Base-by-base conservation (phyloP, 768 basidiomycete species). In the Rhizopogon salebrosus region DNA sequence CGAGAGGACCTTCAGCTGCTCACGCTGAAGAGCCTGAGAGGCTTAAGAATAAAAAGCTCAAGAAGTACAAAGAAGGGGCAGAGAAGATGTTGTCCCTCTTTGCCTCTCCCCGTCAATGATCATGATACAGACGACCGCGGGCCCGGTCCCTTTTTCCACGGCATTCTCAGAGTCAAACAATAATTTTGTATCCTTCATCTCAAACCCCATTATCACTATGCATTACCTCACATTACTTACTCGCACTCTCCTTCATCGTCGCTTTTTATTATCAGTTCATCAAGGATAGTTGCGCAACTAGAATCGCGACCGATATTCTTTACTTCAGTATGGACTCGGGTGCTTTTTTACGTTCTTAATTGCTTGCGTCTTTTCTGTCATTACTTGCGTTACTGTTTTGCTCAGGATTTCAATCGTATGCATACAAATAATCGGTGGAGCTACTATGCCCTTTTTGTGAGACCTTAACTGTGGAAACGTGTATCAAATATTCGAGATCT, bases 31-130 rank as follows among this genome's bases (percentile, higher is more conserved):
- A 79, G 53, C 72, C 76, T n/a, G 79, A 84, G 61, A 84, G 81
- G 64, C 73, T 73, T 55, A 85, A 79, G 80, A 83, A 68, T 62
- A 89, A 81, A 75, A 91, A 87, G 69, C 67, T 89, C 68, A 88
- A 85, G 77, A 90, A 85, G 72, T 89, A 89, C 74, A 92, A 91
- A 72, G 85, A 90, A 64, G 87, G 85, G 56, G 89, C 90, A 3
- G 89, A 91, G 74, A 92, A 92, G 58, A 79, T 92, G 51, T 76
- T 92, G 53, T 89, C 89, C 29, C 73, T 92, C 57, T 92, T 92
- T 68, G 85, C 85, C 39, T 81, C 86, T 24, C 85, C 87, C 55
- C 85, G 79, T 53, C 80, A 77, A 62, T 62, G 66, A 42, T 67
- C 62, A 57, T 24, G 48, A 40, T 16, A 42, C 52, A 52, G 57